phyloP scores from a whole-genome alignment of 805 yeast genomes.

The Candida gorgasii region DNA sequence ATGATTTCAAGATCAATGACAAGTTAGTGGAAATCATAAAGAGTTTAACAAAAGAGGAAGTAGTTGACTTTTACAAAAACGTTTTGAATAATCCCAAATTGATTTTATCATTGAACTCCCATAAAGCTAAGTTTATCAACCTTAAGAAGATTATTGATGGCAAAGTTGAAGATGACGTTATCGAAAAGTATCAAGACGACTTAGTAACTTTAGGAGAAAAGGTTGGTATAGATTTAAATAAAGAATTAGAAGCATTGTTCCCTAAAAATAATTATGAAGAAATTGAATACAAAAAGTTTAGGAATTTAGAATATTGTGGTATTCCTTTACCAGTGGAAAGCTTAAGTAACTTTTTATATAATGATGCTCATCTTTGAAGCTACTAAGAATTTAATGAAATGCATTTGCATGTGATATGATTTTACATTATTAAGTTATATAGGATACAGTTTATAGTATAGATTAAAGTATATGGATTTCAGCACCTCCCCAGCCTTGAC shows the following conservation, averaged over 20 bases:
- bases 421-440: too few species aligned
- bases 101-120: constrained; percentile 47
- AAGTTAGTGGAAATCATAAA: constrained; percentile 59
- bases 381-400: too few species aligned
- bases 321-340: constrained; percentile 18
- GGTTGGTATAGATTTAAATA: constrained; percentile 4
- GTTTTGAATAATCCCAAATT: constrained; percentile 40
- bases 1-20: constrained; percentile 65
- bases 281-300: constrained; percentile 11
- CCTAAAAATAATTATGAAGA: constrained; percentile 9
- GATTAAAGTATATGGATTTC: too few species aligned
- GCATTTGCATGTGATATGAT: background rate
- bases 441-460: too few species aligned
- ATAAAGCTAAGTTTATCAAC: constrained; percentile 9
- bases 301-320: constrained; percentile 3
- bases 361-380: constrained; percentile 15
- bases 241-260: constrained; percentile 7
- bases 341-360: constrained; percentile 13
- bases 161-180: constrained; percentile 5
- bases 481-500: too few species aligned
- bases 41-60: constrained; percentile 54
- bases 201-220: background rate
- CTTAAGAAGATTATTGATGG: constrained; percentile 12
- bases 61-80: constrained; percentile 53
- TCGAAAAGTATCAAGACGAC: constrained; percentile 3